These are phyloP conservation scores for Alternaria consortialis DNA, from an alignment of 2,329 filamentous ascomycete species.

Conservation along the genomic window DNA sequence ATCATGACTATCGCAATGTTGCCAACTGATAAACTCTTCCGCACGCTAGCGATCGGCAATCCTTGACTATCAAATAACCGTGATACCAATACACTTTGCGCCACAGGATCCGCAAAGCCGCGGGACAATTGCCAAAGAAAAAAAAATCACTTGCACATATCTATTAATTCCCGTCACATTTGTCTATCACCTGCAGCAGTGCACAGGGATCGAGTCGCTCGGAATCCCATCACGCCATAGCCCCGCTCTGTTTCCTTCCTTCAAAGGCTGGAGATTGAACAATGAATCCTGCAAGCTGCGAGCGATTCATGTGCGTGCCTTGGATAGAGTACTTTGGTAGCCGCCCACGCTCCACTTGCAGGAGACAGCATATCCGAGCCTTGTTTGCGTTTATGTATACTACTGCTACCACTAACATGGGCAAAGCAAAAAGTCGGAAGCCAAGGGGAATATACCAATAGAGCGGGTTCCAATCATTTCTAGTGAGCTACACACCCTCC, in stretches of 20 bases:
- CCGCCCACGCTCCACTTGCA: background rate
- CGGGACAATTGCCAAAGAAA: background rate
- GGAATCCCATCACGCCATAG: slow-evolving; percentile 2
- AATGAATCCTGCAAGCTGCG: background rate
- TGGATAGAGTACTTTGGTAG: background rate
- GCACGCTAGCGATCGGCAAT: background rate
- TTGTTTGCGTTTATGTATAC: background rate
- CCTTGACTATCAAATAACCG: background rate
- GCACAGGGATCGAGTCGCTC: background rate
- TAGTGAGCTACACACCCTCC: background rate
- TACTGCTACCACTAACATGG: no score
- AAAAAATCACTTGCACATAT: background rate
- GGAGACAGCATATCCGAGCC: background rate
- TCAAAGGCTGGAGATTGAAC: background rate
- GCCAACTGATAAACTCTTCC: background rate
- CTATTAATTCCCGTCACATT: slow-evolving; percentile 1
- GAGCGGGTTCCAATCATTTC: background rate
- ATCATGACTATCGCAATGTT: background rate
- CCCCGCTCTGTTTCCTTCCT: slow-evolving; percentile 8
- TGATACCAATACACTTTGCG: background rate
- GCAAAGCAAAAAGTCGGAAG: no score
- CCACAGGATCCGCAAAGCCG: background rate
- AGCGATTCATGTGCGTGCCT: background rate
- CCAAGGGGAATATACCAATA: background rate
- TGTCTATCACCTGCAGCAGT: background rate